Percentiles rank a stretch among this genome's conserved stretches.
Evolutionary conservation across 768 basidiomycete species (phyloP).

Genomic region (Serendipita sp.): DNA sequence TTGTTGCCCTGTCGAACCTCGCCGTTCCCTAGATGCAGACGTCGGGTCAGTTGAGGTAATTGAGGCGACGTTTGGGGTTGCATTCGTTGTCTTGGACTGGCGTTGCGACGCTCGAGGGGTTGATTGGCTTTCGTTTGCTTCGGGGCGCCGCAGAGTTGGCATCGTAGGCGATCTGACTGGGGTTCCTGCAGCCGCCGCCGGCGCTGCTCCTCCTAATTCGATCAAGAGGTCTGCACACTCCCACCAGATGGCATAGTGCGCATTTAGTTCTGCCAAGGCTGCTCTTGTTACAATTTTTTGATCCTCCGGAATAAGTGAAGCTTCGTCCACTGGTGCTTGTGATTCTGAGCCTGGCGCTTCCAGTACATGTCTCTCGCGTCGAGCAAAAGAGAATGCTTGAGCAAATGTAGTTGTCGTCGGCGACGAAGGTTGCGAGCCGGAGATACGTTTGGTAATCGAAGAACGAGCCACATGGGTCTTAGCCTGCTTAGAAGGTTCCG

Average conservation of each 20-base stretch:
- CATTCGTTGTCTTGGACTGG: neutral
- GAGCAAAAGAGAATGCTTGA: neutral
- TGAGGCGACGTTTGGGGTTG: neutral
- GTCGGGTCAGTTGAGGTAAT: neutral
- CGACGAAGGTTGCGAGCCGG: neutral
- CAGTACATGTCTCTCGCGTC: neutral
- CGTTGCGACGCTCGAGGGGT: neutral
- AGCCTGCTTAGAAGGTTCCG: neutral
- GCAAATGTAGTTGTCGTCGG: neutral
- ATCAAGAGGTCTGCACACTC: conserved; percentile 80
- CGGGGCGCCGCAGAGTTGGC: neutral
- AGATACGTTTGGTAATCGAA: neutral
- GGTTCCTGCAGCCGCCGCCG: conserved; percentile 17
- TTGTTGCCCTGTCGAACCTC: neutral
- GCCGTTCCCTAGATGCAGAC: neutral
- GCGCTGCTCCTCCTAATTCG: conserved; percentile 56
- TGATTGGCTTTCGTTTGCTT: neutral
- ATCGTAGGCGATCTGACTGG: neutral
- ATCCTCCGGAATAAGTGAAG: neutral
- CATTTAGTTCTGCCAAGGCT: conserved; percentile 30
- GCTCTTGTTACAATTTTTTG: neutral
- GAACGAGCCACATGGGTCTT: neutral
- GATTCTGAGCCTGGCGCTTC: neutral
- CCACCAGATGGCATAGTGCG: conserved; percentile 70
- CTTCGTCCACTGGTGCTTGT: neutral